A percentile compares a stretch with the other conserved stretches of the same genome.
phyloP scores from a whole-genome alignment of 1,284 basidiomycete species.

The Xerocomus nothofagi region DNA sequence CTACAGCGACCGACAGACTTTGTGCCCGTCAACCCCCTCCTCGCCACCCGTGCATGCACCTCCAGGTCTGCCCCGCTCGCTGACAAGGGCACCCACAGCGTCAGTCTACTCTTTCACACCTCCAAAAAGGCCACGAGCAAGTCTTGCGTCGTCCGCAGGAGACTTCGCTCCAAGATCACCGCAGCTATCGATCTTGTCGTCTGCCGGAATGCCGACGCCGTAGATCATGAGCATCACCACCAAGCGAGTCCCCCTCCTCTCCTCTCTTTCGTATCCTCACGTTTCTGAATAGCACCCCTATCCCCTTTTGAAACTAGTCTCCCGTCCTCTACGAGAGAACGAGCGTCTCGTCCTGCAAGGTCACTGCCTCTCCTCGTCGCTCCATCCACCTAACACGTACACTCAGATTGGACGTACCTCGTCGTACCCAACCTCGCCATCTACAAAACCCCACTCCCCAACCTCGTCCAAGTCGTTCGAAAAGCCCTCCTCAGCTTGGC shows the following conservation, averaged over 20 bases:
- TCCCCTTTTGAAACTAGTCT: constrained; percentile 7
- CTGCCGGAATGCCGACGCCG: constrained; percentile 17
- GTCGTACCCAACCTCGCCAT: constrained; percentile 24
- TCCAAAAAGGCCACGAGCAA: constrained; percentile 33
- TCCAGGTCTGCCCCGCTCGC: constrained; percentile 14
- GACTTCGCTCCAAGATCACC: constrained; percentile 27
- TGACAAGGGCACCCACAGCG: constrained; percentile 6
- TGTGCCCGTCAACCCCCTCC: constrained; percentile 17
- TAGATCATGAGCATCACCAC: neutral
- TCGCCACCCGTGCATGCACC: constrained; percentile 10
- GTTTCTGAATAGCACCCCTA: neutral
- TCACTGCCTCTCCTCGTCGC: constrained; percentile 1
- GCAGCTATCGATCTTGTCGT: constrained; percentile 29
- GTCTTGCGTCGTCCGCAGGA: constrained; percentile 24
- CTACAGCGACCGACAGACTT: constrained; percentile 18
- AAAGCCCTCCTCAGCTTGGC: constrained; percentile 19
- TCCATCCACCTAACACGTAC: neutral
- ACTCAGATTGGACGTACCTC: constrained; percentile 33
- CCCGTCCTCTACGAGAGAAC: neutral
- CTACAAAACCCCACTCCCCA: constrained; percentile 28
- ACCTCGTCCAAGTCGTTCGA: constrained; percentile 25
- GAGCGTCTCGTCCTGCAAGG: constrained; percentile 18
- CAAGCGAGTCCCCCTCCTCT: neutral
- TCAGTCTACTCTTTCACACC: constrained; percentile 25
- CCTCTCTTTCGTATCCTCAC: neutral